Base-by-base conservation (phyloP, 1,139 yeast genomes). In the Kodamaea arcana region DNA sequence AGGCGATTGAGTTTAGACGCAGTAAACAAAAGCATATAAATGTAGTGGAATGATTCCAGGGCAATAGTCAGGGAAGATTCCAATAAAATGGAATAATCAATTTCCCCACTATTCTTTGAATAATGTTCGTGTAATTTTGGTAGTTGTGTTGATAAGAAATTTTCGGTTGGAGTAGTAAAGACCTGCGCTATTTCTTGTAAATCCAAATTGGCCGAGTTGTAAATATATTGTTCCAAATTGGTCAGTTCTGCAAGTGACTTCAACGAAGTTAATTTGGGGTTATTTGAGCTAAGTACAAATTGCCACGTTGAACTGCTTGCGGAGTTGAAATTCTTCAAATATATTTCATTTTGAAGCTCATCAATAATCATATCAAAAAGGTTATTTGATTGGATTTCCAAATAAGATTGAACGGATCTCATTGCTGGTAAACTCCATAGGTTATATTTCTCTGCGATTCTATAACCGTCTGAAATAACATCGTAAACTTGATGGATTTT, bases 291-390 rank as follows among this genome's bases (percentile, higher is more conserved):
- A 15, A 57, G 39, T 12, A 65, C 40, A n/a, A 44, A 41, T 21
- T 55, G 56, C 69, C 69, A 63, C 3, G 60, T 45, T 25, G 45
- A 43, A 14, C 30, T 34, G 13, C 31, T 23, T 6, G 6, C 5
- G 9, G 26, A 15, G 11, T 5, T 25, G 10, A n/a, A 15, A 30
- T 48, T 50, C 47, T 81, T 83, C 36, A 85, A 65, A 52, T 85
- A 90, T 14, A 88, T 65, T 40, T 86, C 84, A 38, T 72, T 75
- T 42, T 79, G 82, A 29, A 88, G 62, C 52, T 88, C 96, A 44
- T 85, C 95, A 15, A 86, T 65, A 18, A 88, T 65, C 50, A 78
- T 78, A 37, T 82, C 87, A 49, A 83, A 83, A 30, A 90, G 58
- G 34, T 72, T 71, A 50, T 68, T 80, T 28, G 80, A 78, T 48